Conservation (phyloP, 2,329 filamentous ascomycete genomes). For the Fusarium protoensiforme region DNA sequence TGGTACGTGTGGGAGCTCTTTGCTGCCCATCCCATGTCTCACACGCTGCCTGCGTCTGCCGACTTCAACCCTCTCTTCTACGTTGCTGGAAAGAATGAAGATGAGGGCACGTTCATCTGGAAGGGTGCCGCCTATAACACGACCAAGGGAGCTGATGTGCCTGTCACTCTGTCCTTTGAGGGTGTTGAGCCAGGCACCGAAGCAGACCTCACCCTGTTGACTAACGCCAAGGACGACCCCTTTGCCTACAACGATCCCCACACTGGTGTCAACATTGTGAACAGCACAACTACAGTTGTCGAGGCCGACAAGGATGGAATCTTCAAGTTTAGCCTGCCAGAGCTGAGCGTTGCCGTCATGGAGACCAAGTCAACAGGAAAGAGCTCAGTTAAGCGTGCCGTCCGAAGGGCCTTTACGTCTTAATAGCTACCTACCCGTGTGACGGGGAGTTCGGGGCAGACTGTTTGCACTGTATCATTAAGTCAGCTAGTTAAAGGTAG, state of each 20-base stretch:
- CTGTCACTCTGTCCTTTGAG: slow-evolving; percentile 58
- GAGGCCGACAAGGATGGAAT: slow-evolving; percentile 56
- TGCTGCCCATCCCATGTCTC: slow-evolving; percentile 56
- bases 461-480: no score
- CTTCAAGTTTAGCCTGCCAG: slow-evolving; percentile 64
- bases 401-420: slow-evolving; percentile 1
- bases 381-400: neutral
- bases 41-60: slow-evolving; percentile 57
- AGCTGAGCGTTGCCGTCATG: slow-evolving; percentile 67
- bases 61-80: slow-evolving; percentile 60
- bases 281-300: slow-evolving; percentile 52
- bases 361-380: slow-evolving; percentile 50
- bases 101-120: slow-evolving; percentile 56
- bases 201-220: slow-evolving; percentile 58
- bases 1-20: slow-evolving; percentile 64
- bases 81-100: slow-evolving; percentile 59
- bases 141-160: slow-evolving; percentile 56
- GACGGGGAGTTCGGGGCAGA: no score
- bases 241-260: slow-evolving; percentile 58
- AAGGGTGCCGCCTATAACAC: slow-evolving; percentile 66
- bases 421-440: no score
- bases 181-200: slow-evolving; percentile 52
- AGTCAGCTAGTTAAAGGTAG: no score
- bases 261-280: slow-evolving; percentile 61
- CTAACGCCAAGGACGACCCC: slow-evolving; percentile 52